Evolutionary conservation across 805 yeast species (phyloP).

Genomic region (Myxozyma neglecta): DNA sequence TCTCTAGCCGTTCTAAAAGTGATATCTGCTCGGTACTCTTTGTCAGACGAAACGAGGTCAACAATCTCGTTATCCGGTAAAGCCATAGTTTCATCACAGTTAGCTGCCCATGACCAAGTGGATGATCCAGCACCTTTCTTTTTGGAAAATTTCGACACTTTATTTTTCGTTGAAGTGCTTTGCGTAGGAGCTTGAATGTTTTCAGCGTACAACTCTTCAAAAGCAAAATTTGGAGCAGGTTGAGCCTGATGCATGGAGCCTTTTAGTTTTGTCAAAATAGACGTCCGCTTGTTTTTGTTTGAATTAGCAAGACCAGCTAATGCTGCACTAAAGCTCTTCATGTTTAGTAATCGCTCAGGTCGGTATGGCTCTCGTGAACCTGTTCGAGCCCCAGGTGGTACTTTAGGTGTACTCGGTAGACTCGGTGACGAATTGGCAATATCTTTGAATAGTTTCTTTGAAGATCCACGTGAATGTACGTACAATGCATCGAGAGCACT

Average conservation of each 20-base stretch:
- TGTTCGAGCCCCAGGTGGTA: background rate
- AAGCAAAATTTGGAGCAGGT: background rate
- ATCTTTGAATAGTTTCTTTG: background rate
- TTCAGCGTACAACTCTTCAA: background rate
- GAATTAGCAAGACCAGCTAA: background rate
- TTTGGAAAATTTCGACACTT: background rate
- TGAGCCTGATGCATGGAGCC: background rate
- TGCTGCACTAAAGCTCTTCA: slow-evolving; percentile 2
- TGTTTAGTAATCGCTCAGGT: background rate
- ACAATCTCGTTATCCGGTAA: background rate
- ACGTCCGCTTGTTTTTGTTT: background rate
- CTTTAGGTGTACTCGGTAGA: background rate
- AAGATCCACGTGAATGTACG: background rate
- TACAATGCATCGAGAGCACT: slow-evolving; percentile 4
- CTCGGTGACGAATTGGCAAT: background rate
- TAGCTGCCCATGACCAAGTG: slow-evolving; percentile 2
- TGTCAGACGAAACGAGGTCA: background rate
- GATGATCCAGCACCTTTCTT: background rate
- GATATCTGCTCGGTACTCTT: background rate
- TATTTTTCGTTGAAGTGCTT: background rate
- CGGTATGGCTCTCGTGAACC: background rate
- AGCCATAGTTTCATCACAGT: background rate
- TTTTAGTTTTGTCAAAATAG: background rate
- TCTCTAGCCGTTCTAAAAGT: background rate
- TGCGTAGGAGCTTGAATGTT: background rate